Evolutionary conservation across 1,284 basidiomycete genomes (phyloP).

Genomic region (Fomitopsis betulina): DNA sequence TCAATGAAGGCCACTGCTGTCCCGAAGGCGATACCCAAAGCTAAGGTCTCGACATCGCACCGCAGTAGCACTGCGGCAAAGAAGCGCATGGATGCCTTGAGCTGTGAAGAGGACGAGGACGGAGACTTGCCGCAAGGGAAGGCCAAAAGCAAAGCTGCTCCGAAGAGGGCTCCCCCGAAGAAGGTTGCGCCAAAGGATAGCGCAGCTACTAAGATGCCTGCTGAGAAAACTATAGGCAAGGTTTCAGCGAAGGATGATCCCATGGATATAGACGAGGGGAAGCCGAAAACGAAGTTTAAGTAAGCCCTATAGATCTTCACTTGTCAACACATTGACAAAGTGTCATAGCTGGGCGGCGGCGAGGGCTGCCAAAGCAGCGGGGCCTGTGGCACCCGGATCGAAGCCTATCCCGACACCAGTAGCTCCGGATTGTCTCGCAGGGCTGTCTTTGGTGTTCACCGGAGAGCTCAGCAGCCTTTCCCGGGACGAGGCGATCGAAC

Average conservation of each 20-base stretch:
- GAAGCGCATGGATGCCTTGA: conserved; percentile 17
- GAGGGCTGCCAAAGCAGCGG: conserved; percentile 62
- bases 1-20: conserved; percentile 23
- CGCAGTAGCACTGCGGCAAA: conserved; percentile 11
- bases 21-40: conserved; percentile 14
- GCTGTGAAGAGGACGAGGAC: conserved; percentile 27
- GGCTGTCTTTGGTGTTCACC: conserved; percentile 93
- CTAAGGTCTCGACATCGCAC: conserved; percentile 7
- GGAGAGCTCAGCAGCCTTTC: conserved; percentile 88
- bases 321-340: neutral
- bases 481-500: conserved; percentile 82
- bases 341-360: conserved; percentile 56
- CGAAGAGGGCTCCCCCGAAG: conserved; percentile 20
- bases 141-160: conserved; percentile 17
- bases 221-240: conserved; percentile 11
- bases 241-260: conserved; percentile 12
- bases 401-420: conserved; percentile 80
- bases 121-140: conserved; percentile 20
- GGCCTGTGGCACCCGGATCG: conserved; percentile 73
- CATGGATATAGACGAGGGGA: conserved; percentile 17
- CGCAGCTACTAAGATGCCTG: conserved; percentile 9
- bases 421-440: conserved; percentile 75
- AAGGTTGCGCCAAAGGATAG: conserved; percentile 17
- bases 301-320: conserved; percentile 8
- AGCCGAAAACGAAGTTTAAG: conserved; percentile 32